Evolutionary conservation across 768 basidiomycete species (phyloP), one percentile per base, ranked within the genome.

Genomic region (Phylloporus sp.): DNA sequence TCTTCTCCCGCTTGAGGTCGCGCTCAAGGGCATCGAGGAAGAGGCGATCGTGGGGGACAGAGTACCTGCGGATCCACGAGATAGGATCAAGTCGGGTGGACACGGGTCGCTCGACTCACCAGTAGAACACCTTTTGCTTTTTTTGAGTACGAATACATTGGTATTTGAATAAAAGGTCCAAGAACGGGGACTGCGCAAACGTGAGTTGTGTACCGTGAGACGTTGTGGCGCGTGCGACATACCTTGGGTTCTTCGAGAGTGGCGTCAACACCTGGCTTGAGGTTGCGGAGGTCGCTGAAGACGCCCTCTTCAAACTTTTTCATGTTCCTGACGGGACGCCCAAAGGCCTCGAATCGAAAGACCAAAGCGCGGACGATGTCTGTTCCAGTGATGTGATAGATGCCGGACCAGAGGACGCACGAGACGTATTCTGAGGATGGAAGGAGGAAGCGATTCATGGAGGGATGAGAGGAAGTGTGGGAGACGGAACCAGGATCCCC

Each of bases 91-190:
- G 49, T 24, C 14, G 6, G 4, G 6, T 29, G 21, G 38, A 44
- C 14, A 21, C 24, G 42, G 46, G 15, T 33, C 41, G 38, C 31
- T 18, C 1, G 21, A 71, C 84, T 44, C 55, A 90, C 93, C 94
- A 97, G 66, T 90, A 96, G 62, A 96, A 97, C n/a, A 97, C 94
- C 66, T 97, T 93, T 71, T 95, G 94, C 71, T 96, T 97, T 77
- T 96, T 97, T 66, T 97, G 94, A 1, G 94, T 97, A 31, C 94
- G 82, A 55, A 97, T 96, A 64, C 93, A 95, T 63, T 94, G 91
- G 58, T 89, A 93, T 66, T 94, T 93, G 80, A 96, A 96, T 9
- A 97, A 71, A 22, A 94, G 76, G 57, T 97, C 94, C 15, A 97
- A 75, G 70, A 97, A 94, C 0, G 88, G 86, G 37, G 90, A 89